These are phyloP conservation scores for Tephrocybe sp. DNA, from an alignment of 768 basidiomycete genomes.

Conservation along the genomic window DNA sequence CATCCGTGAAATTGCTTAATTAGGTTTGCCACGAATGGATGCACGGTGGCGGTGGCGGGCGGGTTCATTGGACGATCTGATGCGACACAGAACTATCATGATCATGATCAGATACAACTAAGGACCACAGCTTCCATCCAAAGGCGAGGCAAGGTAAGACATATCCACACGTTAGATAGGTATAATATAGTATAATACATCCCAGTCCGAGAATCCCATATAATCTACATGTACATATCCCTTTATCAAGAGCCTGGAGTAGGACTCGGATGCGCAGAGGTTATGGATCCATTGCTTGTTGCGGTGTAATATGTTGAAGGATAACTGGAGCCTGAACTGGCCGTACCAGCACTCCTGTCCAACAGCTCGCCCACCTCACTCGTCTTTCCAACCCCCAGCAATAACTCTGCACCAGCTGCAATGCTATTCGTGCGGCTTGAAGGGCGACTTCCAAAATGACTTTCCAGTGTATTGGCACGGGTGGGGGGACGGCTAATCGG, in stretches of 20 bases:
- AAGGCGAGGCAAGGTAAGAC: too few species aligned
- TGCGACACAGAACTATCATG: too few species aligned
- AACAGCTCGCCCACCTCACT: constrained; percentile 37
- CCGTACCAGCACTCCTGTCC: constrained; percentile 11
- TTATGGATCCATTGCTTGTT: constrained; percentile 15
- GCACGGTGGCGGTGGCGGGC: neutral
- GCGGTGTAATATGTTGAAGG: constrained; percentile 25
- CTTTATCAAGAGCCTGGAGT: neutral
- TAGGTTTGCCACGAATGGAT: too few species aligned
- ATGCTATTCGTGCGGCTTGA: constrained; percentile 39
- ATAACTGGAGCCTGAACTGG: constrained; percentile 15
- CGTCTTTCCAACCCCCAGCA: constrained; percentile 21
- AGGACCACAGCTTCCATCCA: too few species aligned
- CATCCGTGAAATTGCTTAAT: too few species aligned
- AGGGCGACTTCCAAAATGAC: constrained; percentile 27
- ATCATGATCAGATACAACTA: too few species aligned
- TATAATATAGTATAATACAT: constrained; percentile 12
- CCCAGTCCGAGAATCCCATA: constrained; percentile 1
- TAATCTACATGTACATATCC: neutral
- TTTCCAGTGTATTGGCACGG: constrained; percentile 33
- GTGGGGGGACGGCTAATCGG: constrained; percentile 40
- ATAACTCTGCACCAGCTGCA: constrained; percentile 27
- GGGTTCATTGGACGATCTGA: too few species aligned
- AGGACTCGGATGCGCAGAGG: neutral
- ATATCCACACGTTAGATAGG: constrained; percentile 10